phyloP scores from a whole-genome alignment of 1,139 yeast genomes.

The Ogataea hybrid region DNA sequence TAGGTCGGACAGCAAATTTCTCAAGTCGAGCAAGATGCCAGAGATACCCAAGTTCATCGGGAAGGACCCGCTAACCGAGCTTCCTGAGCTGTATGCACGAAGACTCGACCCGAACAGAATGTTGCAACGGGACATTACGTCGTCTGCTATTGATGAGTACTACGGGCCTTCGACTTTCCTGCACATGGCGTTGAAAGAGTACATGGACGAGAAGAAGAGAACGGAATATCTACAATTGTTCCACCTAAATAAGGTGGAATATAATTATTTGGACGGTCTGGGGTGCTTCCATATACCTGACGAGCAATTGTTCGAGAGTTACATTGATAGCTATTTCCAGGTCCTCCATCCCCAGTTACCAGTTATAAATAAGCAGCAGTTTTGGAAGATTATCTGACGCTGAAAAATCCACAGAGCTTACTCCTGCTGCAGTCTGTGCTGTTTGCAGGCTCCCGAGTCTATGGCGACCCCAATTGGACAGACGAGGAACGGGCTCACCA shows the following conservation, averaged over 20 bases:
- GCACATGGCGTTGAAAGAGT: conserved; percentile 19
- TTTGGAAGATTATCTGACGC: conserved; percentile 56
- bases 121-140: conserved; percentile 16
- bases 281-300: conserved; percentile 75
- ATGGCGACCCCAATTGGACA: conserved; percentile 20
- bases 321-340: conserved; percentile 61
- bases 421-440: conserved; percentile 69
- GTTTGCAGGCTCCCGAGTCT: conserved; percentile 58
- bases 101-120: conserved; percentile 19
- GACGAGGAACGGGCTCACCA: conserved; percentile 16
- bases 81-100: conserved; percentile 21
- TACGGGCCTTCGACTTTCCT: conserved; percentile 22
- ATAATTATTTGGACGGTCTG: conserved; percentile 61
- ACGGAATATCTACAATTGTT: conserved; percentile 30
- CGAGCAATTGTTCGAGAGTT: conserved; percentile 54
- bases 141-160: conserved; percentile 18
- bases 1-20: conserved; percentile 7
- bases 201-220: conserved; percentile 29
- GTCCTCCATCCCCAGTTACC: conserved; percentile 54
- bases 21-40: neutral
- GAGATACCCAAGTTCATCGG: conserved; percentile 10
- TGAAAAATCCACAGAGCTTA: conserved; percentile 64
- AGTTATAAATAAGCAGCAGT: conserved; percentile 59
- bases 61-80: conserved; percentile 12
- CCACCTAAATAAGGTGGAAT: conserved; percentile 58